A percentile compares a stretch with the other conserved stretches of the same genome.
phyloP scores from a whole-genome alignment of 495 filamentous ascomycete species.

The Cercophora scortea region DNA sequence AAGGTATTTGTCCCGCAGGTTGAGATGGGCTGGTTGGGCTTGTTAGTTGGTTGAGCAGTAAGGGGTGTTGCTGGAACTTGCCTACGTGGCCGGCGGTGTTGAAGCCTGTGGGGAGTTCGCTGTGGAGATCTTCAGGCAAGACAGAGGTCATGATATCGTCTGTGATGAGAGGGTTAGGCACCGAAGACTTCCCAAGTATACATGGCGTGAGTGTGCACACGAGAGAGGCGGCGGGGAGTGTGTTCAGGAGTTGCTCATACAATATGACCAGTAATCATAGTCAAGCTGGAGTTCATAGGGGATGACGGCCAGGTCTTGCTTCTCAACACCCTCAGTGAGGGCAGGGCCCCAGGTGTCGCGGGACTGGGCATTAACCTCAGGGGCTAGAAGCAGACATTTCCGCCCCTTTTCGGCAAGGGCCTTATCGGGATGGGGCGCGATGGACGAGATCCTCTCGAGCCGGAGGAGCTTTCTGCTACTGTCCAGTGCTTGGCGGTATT shows the following conservation, averaged over 20 bases:
- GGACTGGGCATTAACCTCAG: constrained; percentile 59
- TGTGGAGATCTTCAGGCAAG: constrained; percentile 53
- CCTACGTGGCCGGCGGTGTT: constrained; percentile 81
- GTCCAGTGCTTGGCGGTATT: constrained; percentile 51
- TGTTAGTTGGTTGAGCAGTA: not conserved
- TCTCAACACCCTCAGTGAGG: constrained; percentile 59
- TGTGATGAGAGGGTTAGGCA: constrained; percentile 21
- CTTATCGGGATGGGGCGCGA: constrained; percentile 46
- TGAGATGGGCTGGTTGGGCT: constrained; percentile 61
- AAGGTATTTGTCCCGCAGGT: constrained; percentile 71
- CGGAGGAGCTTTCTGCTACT: constrained; percentile 51
- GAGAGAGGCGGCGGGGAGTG: constrained; percentile 1
- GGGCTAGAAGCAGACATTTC: constrained; percentile 70
- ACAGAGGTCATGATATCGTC: constrained; percentile 77
- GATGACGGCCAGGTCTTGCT: constrained; percentile 56
- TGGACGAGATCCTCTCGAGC: constrained; percentile 44
- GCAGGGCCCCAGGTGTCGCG: constrained; percentile 63
- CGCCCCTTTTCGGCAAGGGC: constrained; percentile 41
- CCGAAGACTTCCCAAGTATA: not conserved
- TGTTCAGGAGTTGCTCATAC: constrained; percentile 35
- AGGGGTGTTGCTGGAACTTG: constrained; percentile 26
- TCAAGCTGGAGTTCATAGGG: constrained; percentile 68
- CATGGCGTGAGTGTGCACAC: not conserved
- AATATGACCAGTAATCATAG: constrained; percentile 80
- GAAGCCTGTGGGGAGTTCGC: constrained; percentile 80